Evolutionary conservation across 345 rosid genomes (phyloP), one percentile per base, ranked within the genome.

Genomic region (Sonneratia alba): DNA sequence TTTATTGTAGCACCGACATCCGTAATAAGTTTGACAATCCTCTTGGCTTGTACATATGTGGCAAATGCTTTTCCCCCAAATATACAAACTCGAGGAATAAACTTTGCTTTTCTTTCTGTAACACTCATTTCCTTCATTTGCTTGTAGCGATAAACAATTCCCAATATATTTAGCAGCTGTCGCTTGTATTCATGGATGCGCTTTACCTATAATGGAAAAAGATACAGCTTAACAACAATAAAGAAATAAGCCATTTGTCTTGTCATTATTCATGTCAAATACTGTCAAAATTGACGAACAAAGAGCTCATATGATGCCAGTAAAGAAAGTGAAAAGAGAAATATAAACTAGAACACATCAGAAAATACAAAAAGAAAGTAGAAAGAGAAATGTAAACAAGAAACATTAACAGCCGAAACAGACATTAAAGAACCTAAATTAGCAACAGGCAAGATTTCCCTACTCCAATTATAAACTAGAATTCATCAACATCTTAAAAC

Each of bases 21-120:
- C 0, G 80, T 80, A 66, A 84, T 81, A 72, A 84, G 84, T 75
- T 82, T 84, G 55, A 82, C 83, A 22, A 86, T 86, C 74, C 83
- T 82, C 74, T 82, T 86, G 59, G 89, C 89, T 73, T 86, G 83
- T 43, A 86, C 81, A 66, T 84, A 81, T 14, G 87, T 84, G 66
- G 86, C 86, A 66, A 86, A 84, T 72, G 85, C 83, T 48, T 86
- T 82, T 47, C 89, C 87, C 64, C 86, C 89, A 72, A 82, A 77
- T 57, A 84, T 82, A 62, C 86, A 86, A 24, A 86, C 86, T 63
- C 86, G 69, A 22, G 86, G 87, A 47, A 77, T 80, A 24, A 70
- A 86, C 14, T 34, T 79, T 7, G 53, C 64, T 70, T 66, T 70
- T 66, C 83, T 77, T 72, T 81, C 82, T 47, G 75, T 71, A 12